Evolutionary conservation across 768 basidiomycete genomes (phyloP).

Genomic region (Pilatotrama ljubarskyi): DNA sequence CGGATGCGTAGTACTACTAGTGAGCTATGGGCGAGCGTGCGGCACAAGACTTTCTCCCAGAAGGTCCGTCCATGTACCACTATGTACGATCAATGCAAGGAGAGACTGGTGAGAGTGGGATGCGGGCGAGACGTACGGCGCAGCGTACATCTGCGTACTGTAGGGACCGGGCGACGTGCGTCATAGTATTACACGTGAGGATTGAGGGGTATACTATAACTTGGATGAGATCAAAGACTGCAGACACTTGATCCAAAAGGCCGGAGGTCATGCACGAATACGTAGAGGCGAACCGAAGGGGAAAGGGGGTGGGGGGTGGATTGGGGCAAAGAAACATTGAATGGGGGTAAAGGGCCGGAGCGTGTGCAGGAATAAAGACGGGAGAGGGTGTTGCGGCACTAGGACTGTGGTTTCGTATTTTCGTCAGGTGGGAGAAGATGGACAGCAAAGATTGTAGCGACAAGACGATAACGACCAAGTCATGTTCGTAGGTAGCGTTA

Average conservation of each 20-base stretch:
- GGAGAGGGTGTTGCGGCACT: slow-evolving; percentile 10
- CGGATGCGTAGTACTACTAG: slow-evolving; percentile 5
- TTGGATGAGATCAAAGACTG: slow-evolving; percentile 32
- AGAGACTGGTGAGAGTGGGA: slow-evolving; percentile 2
- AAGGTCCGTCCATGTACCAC: slow-evolving; percentile 19
- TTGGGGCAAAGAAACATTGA: slow-evolving; percentile 8
- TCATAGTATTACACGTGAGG: slow-evolving; percentile 43
- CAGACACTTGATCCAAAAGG: slow-evolving; percentile 36
- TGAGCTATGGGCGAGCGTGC: slow-evolving; percentile 5
- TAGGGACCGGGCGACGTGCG: slow-evolving; percentile 31
- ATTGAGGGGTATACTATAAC: slow-evolving; percentile 39
- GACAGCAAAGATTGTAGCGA: slow-evolving; percentile 24
- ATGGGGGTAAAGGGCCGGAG: slow-evolving; percentile 3
- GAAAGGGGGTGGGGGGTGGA: slow-evolving; percentile 7
- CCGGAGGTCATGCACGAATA: slow-evolving; percentile 28
- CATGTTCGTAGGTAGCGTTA: slow-evolving; percentile 40
- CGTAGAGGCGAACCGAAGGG: slow-evolving; percentile 20
- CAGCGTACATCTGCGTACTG: slow-evolving; percentile 28
- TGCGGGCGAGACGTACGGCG: slow-evolving; percentile 24
- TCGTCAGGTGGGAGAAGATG: slow-evolving; percentile 18
- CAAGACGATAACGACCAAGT: slow-evolving; percentile 29
- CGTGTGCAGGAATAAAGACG: slow-evolving; percentile 15
- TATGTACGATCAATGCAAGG: slow-evolving; percentile 7
- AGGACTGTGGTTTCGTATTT: slow-evolving; percentile 25
- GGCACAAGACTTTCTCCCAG: slow-evolving; percentile 15